phyloP scores from a whole-genome alignment of 805 yeast genomes.

The Scheffersomyces stipitis region DNA sequence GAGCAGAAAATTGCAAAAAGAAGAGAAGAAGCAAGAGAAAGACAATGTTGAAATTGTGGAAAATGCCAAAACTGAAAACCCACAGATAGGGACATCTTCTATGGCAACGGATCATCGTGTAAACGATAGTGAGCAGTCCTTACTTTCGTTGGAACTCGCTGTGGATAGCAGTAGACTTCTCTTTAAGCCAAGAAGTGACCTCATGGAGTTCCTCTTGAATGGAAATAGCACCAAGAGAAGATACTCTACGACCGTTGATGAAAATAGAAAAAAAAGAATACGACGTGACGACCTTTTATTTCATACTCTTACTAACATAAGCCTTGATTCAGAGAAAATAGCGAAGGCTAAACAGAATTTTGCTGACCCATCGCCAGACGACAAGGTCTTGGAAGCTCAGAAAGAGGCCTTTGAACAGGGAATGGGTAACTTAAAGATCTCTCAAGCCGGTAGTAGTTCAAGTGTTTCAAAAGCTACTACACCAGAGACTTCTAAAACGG shows the following conservation, averaged over 20 bases:
- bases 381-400: conserved; percentile 61
- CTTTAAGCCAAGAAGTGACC: conserved; percentile 3
- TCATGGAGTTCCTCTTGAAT: conserved; percentile 2
- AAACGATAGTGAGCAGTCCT: too few relatives aligned
- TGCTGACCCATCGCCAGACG: conserved; percentile 80
- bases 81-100: too few relatives aligned
- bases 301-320: conserved; percentile 43
- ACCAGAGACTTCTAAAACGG: conserved; percentile 4
- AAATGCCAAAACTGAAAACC: neutral
- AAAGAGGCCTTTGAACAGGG: conserved; percentile 37
- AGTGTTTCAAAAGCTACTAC: conserved; percentile 3
- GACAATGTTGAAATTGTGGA: neutral
- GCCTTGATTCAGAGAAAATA: conserved; percentile 29
- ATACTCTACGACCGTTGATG: conserved; percentile 3
- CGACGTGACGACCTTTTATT: conserved; percentile 20
- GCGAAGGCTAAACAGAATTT: conserved; percentile 54
- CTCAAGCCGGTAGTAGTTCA: conserved; percentile 5
- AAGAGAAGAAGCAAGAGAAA: neutral
- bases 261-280: conserved; percentile 20
- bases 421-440: conserved; percentile 27
- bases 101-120: too few relatives aligned
- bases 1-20: neutral
- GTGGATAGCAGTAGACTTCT: neutral
- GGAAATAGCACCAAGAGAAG: neutral
- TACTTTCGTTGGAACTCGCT: conserved; percentile 1